Evolutionary conservation across 2,329 filamentous ascomycete species (phyloP), one percentile per base, ranked within the genome.

Genomic region (Lachnellula arida): DNA sequence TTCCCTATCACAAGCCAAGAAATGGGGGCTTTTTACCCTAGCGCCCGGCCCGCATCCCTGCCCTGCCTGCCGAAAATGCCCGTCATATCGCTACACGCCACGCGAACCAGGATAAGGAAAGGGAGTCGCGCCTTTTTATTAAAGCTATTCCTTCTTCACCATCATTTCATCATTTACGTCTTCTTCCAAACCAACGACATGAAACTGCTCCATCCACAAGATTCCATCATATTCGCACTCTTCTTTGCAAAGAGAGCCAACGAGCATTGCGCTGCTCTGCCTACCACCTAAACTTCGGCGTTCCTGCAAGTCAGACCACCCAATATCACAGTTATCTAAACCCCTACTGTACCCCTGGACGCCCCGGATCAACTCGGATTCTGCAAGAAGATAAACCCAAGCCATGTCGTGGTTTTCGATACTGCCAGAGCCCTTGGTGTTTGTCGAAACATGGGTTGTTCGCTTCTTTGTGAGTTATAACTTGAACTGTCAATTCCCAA

Each of bases 361-460:
- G 28, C 25, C 43, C 35, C 54, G n/a, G 48, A 22, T 25, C 37
- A 80, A 15, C 46, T 37, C 34, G 28, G 32, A 47, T 25, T 47
- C 40, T 32, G n/a, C 43, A 23, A 40, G 12, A 44, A 19, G 22
- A 47, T 32, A 47, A 47, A 9, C n/a, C 47, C 48, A 35, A 50
- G 53, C 34, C 47, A 88, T 88, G 85, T 79, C 80, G 46, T 79
- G 81, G 75, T 82, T 84, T 61, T 87, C 85, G 2, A 79, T 88
- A 56, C 77, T 88, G 35, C 85, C 85, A 1, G 73, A 78, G 17
- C 74, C 78, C 55, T 74, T 86, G 53, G 77, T 74, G 43, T 74
- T 75, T 40, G 68, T 87, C 51, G 85, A 88, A 68, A 79, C 76
- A 51, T 87, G 83, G 83, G 73, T 82, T 55, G 79, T 79, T 46